These are phyloP conservation scores for Nannizzia gypsea DNA, from an alignment of 2,329 filamentous ascomycete species.

Conservation along the genomic window DNA sequence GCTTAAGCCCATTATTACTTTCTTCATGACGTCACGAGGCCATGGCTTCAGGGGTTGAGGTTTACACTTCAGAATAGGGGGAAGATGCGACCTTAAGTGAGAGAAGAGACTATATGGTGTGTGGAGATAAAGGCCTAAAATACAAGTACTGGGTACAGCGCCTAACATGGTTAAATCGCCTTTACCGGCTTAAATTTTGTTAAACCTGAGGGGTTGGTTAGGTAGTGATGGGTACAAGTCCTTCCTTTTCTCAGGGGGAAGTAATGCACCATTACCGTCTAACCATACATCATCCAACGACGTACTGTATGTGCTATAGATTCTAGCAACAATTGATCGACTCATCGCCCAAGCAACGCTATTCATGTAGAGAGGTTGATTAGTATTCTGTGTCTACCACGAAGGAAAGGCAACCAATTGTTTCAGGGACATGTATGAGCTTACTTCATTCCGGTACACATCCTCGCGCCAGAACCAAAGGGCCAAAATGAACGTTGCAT, in stretches of 20 bases:
- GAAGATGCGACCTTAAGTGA: too few species aligned
- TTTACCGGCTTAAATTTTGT: not conserved
- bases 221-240: conserved; percentile 9
- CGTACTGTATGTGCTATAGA: conserved; percentile 13
- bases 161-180: not conserved
- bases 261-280: not conserved
- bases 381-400: not conserved
- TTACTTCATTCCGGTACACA: conserved; percentile 20
- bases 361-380: not conserved
- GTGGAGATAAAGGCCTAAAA: too few species aligned
- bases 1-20: too few species aligned
- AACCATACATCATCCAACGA: conserved; percentile 8
- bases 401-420: too few species aligned
- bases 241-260: conserved; percentile 10
- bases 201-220: conserved; percentile 9
- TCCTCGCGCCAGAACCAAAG: conserved; percentile 45
- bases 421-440: not conserved
- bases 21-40: too few species aligned
- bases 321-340: conserved; percentile 11
- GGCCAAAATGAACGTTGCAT: conserved; percentile 43
- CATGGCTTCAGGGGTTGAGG: too few species aligned
- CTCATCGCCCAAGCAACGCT: conserved; percentile 15
- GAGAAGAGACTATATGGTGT: too few species aligned
- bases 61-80: too few species aligned
- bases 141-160: too few species aligned